A percentile compares a stretch with the other conserved stretches of the same genome.
Conservation (phyloP, 2,329 filamentous ascomycete species). For the Sphaerulina populicola region DNA sequence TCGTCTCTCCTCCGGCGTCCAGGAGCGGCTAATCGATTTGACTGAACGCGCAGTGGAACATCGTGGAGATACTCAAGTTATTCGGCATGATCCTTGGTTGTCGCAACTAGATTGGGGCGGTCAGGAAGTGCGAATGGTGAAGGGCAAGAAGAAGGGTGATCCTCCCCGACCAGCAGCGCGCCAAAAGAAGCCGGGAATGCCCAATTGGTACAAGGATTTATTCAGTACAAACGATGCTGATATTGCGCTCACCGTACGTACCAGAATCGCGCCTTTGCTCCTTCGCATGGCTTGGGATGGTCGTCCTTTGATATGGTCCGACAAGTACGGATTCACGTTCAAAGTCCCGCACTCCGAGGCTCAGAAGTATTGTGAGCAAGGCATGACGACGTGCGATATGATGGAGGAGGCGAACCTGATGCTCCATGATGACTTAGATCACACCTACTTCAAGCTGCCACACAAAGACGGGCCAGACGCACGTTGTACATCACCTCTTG, state of each 20-base stretch:
- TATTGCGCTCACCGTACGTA: constrained; percentile 76
- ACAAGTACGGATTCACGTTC: constrained; percentile 89
- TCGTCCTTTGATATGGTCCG: constrained; percentile 83
- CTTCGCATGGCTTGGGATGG: constrained; percentile 82
- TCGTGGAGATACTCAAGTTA: constrained; percentile 61
- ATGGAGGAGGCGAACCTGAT: constrained; percentile 59
- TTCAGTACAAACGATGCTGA: constrained; percentile 59
- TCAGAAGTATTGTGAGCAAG: constrained; percentile 58
- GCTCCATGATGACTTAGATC: constrained; percentile 57
- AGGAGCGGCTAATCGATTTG: constrained; percentile 62
- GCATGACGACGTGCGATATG: constrained; percentile 68
- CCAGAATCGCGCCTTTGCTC: constrained; percentile 76
- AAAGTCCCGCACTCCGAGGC: constrained; percentile 58
- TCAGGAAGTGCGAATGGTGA: constrained; percentile 83
- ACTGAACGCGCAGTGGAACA: constrained; percentile 68
- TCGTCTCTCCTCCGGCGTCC: constrained; percentile 65
- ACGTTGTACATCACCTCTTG: constrained; percentile 76
- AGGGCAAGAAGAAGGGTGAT: constrained; percentile 80
- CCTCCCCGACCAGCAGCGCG: constrained; percentile 66
- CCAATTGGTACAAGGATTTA: constrained; percentile 90
- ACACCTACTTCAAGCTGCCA: constrained; percentile 82
- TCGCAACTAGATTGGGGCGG: constrained; percentile 91
- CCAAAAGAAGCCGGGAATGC: constrained; percentile 92
- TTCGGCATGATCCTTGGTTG: constrained; percentile 79
- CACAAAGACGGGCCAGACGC: constrained; percentile 89